These are phyloP conservation scores for Blepharisma undulans DNA, from an alignment of 169 alveolate species.

Conservation along the genomic window DNA sequence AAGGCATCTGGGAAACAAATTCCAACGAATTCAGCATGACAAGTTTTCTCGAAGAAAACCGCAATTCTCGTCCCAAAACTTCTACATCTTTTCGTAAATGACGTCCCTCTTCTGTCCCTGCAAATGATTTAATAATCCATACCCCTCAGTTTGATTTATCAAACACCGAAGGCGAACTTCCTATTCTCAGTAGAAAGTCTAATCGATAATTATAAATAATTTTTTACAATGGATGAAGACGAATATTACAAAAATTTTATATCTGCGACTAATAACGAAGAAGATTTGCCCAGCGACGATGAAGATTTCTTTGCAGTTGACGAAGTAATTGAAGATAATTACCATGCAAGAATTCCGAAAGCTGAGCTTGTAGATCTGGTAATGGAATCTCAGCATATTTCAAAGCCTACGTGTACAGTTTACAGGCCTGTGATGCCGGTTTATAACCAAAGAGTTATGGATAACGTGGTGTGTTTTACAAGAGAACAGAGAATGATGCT, in stretches of 20 bases:
- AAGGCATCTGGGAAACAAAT: neutral
- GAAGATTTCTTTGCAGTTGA: slow-evolving; percentile 34
- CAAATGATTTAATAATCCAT: neutral
- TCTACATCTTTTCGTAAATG: neutral
- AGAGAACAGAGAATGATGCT: slow-evolving; percentile 23
- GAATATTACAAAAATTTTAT: slow-evolving; percentile 13
- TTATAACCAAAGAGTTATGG: neutral
- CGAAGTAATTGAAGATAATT: slow-evolving; percentile 23
- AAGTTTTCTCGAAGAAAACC: neutral
- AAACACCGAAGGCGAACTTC: neutral
- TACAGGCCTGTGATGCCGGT: slow-evolving; percentile 36
- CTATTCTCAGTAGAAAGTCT: neutral
- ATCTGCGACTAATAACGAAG: neutral
- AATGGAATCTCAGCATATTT: neutral
- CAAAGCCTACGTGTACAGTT: neutral
- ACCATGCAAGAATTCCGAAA: neutral
- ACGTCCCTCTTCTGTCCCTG: neutral
- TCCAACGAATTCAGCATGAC: neutral
- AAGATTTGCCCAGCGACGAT: slow-evolving; percentile 27
- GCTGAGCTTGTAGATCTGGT: slow-evolving; percentile 14
- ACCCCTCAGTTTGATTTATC: neutral
- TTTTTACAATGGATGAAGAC: slow-evolving; percentile 26
- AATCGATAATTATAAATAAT: slow-evolving; percentile 1
- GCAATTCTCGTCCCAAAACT: neutral
- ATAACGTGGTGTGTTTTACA: neutral